phyloP scores from a whole-genome alignment of 208 protist species.

The Trypanosoma melophagium region DNA sequence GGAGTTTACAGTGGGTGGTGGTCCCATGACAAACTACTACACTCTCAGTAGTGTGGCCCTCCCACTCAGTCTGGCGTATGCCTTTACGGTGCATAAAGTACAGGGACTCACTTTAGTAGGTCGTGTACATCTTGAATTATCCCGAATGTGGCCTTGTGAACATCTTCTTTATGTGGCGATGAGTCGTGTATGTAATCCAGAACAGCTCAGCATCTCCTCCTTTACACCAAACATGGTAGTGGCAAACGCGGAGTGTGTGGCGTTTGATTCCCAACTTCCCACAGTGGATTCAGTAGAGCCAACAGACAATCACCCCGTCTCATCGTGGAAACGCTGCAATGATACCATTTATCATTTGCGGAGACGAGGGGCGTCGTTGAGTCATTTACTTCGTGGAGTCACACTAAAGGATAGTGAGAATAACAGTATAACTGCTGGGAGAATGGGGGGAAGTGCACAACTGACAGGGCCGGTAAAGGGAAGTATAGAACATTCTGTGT shows the following conservation, averaged over 20 bases:
- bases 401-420: slow-evolving; percentile 14
- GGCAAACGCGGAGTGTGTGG: slow-evolving; percentile 71
- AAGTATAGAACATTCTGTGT: slow-evolving; percentile 69
- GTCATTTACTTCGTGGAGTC: slow-evolving; percentile 48
- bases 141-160: slow-evolving; percentile 88
- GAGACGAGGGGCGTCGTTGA: slow-evolving; percentile 63
- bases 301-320: slow-evolving; percentile 52
- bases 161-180: slow-evolving; percentile 89
- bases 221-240: slow-evolving; percentile 76
- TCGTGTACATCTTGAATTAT: slow-evolving; percentile 86
- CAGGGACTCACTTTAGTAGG: slow-evolving; percentile 84
- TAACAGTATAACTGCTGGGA: slow-evolving; percentile 3
- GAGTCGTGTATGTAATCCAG: slow-evolving; percentile 87
- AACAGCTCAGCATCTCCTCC: slow-evolving; percentile 85
- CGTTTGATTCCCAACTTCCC: slow-evolving; percentile 66
- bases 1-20: slow-evolving; percentile 80
- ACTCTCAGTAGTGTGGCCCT: slow-evolving; percentile 69
- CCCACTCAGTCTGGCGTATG: slow-evolving; percentile 82
- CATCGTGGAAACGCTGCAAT: slow-evolving; percentile 85
- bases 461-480: slow-evolving; percentile 14
- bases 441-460: neutral
- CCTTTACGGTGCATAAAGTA: slow-evolving; percentile 91
- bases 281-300: slow-evolving; percentile 37
- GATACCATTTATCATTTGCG: slow-evolving; percentile 85
- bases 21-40: slow-evolving; percentile 75